Evolutionary conservation across 2,329 filamentous ascomycete species (phyloP).

Genomic region (Fusarium duplospermum): DNA sequence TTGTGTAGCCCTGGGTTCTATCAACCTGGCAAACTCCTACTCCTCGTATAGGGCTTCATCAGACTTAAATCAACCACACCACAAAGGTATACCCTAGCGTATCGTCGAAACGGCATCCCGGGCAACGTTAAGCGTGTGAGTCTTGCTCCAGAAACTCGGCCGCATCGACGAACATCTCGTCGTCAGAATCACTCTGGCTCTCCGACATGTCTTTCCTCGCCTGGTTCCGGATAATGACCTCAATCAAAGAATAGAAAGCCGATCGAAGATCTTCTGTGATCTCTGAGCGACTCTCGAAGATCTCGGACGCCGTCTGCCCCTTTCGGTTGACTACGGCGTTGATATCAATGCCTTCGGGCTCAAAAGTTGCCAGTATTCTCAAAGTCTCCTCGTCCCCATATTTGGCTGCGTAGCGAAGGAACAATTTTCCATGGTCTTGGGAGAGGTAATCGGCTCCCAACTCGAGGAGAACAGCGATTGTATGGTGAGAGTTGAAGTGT

Average conservation of each 20-base stretch:
- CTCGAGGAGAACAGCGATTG: background rate
- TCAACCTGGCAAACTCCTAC: background rate
- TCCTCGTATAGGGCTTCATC: background rate
- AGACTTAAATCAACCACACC: background rate
- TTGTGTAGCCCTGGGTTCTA: background rate
- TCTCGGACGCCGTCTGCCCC: background rate
- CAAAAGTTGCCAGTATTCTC: background rate
- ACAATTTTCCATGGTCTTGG: too few species aligned
- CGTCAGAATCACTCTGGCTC: too few species aligned
- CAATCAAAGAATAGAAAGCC: background rate
- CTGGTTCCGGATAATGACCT: background rate
- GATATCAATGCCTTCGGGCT: background rate
- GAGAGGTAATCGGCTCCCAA: background rate
- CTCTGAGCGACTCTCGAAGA: background rate
- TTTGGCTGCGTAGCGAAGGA: accelerated
- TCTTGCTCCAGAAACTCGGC: background rate
- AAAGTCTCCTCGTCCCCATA: background rate
- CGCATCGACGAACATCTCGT: background rate
- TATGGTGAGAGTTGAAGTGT: accelerated
- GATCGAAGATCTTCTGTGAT: background rate
- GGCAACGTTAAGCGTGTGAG: background rate
- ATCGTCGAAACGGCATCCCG: accelerated
- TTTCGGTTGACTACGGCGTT: background rate
- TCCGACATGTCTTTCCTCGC: background rate
- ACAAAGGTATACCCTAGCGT: background rate